Percentiles rank a stretch among this genome's conserved stretches.
phyloP scores from a whole-genome alignment of 306 rosid genomes.

The Abrus pulchellus region DNA sequence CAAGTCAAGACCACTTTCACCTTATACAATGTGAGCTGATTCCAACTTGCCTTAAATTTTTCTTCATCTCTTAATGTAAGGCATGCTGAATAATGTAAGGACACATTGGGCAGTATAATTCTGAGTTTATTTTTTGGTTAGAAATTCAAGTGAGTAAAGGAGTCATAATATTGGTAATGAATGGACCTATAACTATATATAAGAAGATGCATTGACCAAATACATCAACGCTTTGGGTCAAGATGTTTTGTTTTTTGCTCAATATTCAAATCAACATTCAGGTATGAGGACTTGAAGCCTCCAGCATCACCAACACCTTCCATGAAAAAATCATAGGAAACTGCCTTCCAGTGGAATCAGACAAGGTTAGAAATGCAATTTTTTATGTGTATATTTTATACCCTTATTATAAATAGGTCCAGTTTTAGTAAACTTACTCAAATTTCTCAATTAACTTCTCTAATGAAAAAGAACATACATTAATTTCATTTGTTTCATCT shows the following conservation, averaged over 20 bases:
- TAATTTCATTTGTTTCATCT: too few species aligned
- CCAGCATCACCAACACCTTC: constrained; percentile 84
- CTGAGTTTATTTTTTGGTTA: neutral
- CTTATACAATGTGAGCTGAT: constrained; percentile 72
- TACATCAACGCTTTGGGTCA: neutral
- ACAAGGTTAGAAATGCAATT: constrained; percentile 54
- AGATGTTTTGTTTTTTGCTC: neutral
- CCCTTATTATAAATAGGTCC: too few species aligned
- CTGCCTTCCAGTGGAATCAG: constrained; percentile 24
- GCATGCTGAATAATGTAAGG: neutral
- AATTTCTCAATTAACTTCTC: too few species aligned
- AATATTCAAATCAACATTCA: constrained; percentile 46
- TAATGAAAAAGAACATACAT: too few species aligned
- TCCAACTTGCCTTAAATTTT: constrained; percentile 15
- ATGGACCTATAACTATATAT: neutral
- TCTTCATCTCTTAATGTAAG: constrained; percentile 8
- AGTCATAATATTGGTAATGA: neutral
- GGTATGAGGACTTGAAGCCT: constrained; percentile 98
- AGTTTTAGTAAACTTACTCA: too few species aligned
- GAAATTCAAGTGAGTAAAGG: constrained; percentile 1
- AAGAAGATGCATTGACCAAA: neutral
- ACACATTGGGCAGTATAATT: neutral
- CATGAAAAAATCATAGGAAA: constrained; percentile 52
- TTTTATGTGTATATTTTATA: neutral
- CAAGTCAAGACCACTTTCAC: constrained; percentile 74